phyloP scores from a whole-genome alignment of 192 early-diverging fungal genomes.

The Haplosporangium gracile region DNA sequence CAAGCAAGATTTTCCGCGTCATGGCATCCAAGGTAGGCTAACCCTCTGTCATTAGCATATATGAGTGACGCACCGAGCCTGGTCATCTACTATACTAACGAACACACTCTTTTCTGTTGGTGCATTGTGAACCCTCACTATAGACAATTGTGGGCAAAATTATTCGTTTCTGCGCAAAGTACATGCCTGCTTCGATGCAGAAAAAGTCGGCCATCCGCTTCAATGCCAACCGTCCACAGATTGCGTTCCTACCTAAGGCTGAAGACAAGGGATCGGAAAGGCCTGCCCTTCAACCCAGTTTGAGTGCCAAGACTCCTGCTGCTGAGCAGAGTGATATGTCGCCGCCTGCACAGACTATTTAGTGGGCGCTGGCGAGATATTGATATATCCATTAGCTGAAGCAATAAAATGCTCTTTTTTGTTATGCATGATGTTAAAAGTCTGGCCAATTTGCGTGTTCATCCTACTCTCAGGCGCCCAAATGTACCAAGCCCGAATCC shows the following conservation, averaged over 20 bases:
- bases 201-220: constrained; percentile 2
- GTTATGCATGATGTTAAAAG: no score
- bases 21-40: constrained; percentile 14
- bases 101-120: neutral
- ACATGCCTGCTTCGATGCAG: constrained; percentile 13
- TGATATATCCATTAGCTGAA: no score
- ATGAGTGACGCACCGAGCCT: no score
- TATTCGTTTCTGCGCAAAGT: constrained; percentile 13
- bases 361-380: no score
- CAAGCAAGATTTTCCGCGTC: constrained; percentile 1
- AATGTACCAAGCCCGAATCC: no score
- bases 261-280: constrained; percentile 12
- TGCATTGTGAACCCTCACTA: neutral
- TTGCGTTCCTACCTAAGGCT: constrained; percentile 10
- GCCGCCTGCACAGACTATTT: no score
- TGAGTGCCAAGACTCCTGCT: neutral
- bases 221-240: constrained; percentile 24
- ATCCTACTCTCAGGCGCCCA: no score
- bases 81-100: neutral
- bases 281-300: constrained; percentile 9
- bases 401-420: no score
- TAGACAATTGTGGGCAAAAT: constrained; percentile 13
- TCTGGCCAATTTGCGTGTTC: no score
- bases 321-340: neutral
- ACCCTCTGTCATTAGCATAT: neutral